Evolutionary conservation across 495 filamentous ascomycete genomes (phyloP).

Genomic region (Schizothecium vesticola): DNA sequence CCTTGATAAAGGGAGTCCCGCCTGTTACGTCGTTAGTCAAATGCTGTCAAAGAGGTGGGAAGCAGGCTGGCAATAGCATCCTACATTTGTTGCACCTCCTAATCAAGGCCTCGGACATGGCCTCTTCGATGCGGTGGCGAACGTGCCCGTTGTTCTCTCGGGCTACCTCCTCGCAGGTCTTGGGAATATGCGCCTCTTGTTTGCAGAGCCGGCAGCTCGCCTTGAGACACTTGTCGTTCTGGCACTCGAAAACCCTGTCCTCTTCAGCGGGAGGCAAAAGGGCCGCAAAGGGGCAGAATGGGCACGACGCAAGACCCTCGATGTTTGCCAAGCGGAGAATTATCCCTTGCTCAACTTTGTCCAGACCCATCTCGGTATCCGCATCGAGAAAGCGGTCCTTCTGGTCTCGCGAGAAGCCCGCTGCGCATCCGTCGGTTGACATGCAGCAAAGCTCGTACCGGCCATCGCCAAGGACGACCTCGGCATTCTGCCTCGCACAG

Average conservation of each 20-base stretch:
- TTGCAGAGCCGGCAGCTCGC: constrained; percentile 73
- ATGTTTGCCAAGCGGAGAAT: constrained; percentile 60
- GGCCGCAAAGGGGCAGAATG: constrained; percentile 77
- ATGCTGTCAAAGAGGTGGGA: neutral
- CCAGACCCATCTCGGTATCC: constrained; percentile 52
- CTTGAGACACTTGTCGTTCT: constrained; percentile 57
- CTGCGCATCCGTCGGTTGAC: constrained; percentile 44
- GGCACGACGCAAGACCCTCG: constrained; percentile 63
- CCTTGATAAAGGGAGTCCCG: constrained; percentile 62
- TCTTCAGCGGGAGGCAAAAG: constrained; percentile 61
- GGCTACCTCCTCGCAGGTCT: constrained; percentile 62
- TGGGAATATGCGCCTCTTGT: constrained; percentile 66
- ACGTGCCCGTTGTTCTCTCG: constrained; percentile 53
- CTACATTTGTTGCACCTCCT: constrained; percentile 65
- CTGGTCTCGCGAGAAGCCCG: constrained; percentile 40
- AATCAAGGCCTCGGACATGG: constrained; percentile 74
- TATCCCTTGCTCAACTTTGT: constrained; percentile 63
- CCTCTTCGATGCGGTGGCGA: constrained; percentile 70
- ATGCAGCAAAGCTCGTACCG: constrained; percentile 55
- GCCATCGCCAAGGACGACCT: constrained; percentile 58
- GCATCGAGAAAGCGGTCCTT: constrained; percentile 53
- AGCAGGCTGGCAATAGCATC: constrained; percentile 5
- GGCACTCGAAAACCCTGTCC: constrained; percentile 71
- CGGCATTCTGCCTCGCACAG: constrained; percentile 61
- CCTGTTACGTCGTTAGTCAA: constrained; percentile 37